Base-by-base conservation (phyloP, 164 flowering plant species). In the Nelumbo lutea region DNA sequence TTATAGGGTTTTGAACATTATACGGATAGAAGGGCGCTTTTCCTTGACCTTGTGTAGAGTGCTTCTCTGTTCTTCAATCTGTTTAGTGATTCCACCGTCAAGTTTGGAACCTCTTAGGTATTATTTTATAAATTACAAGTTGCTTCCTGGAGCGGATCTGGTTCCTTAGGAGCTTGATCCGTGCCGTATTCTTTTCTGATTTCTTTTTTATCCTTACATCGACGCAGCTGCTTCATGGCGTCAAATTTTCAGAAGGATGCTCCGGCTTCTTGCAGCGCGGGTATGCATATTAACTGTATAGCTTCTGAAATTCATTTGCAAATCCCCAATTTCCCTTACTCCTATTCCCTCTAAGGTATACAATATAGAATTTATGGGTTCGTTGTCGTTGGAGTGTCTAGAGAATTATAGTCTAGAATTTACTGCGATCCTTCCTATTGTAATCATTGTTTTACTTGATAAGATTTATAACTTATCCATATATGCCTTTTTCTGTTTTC, bases 221-320 rank as follows among this genome's bases (percentile, higher is more conserved):
- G 51, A 39, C 3, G 38, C 66, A 65, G 76, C 66, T 47, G 64
- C 55, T 65, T 68, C 48, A 79, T 79, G 82, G 77, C 82, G 50
- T 79, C 82, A 2, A 68, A 73, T 71, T 48, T 71, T 59, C 68
- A 53, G 59, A 79, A 76, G 76, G 79, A 73, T 69, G 13, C 40
- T 45, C 73, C 75, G 39, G 52, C 76, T 14, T 42, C 66, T 51
- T 52, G 48, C 27, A 39, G 55, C 6, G 10, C 42, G 38, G 79
- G 76, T 70, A 45, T 42, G 60, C 69, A n/a, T 39, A 42, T 3
- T 56, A 8, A 38, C 46, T 62, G 2, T 7, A 11, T 45, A 11
- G 42, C 10, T 55, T 56, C 48, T 38, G 42, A 15, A 40, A 52
- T 15, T 3, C 1, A 4, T 10, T 13, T 45, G 2, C 27, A 4